Percentiles rank a stretch among this genome's conserved stretches.
These are phyloP conservation scores for Cupressus sempervirens DNA, from an alignment of 75 land plant genomes.

Conservation along the genomic window DNA sequence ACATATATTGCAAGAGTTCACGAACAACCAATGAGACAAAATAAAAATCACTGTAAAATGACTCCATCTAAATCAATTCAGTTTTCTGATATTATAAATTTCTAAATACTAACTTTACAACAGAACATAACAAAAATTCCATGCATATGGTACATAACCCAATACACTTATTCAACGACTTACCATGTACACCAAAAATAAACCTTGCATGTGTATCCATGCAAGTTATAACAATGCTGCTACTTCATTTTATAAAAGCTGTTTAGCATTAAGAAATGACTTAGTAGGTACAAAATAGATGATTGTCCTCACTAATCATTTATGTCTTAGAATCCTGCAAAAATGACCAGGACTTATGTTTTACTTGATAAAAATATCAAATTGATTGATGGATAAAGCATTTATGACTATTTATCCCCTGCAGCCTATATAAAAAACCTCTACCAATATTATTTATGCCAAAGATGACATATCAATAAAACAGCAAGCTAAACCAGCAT, in stretches of 20 bases:
- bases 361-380: neutral
- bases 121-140: constrained; percentile 2
- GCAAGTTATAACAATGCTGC: neutral
- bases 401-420: neutral
- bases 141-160: neutral
- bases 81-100: neutral
- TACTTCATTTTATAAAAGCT: neutral
- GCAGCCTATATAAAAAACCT: neutral
- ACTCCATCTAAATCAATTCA: neutral
- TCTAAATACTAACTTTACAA: neutral
- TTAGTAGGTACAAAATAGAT: neutral
- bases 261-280: neutral
- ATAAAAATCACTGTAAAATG: neutral
- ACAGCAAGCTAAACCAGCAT: neutral
- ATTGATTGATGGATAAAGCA: neutral
- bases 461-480: neutral
- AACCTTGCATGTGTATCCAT: neutral
- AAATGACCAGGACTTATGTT: neutral
- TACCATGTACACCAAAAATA: neutral
- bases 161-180: neutral
- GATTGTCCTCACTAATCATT: neutral
- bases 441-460: neutral
- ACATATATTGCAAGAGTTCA: neutral
- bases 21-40: neutral
- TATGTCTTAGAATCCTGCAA: neutral